Conservation (phyloP, 768 basidiomycete species). For the Favolaschia claudopus region DNA sequence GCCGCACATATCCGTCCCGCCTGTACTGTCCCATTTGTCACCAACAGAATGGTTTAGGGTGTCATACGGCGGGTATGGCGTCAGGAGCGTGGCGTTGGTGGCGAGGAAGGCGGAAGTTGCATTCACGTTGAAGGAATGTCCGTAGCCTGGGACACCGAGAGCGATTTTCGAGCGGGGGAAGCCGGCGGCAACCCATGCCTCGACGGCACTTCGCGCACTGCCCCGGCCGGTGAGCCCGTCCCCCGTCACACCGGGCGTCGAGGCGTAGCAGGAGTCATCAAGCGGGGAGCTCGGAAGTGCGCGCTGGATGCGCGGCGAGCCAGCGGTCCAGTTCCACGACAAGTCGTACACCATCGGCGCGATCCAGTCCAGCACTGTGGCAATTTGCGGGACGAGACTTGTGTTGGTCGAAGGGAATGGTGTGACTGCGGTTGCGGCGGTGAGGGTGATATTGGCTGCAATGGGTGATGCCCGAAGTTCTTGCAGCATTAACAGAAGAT, state of each 20-base stretch:
- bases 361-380: slow-evolving; percentile 64
- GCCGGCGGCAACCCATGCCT: slow-evolving; percentile 77
- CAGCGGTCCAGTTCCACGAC: slow-evolving; percentile 70
- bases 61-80: slow-evolving; percentile 63
- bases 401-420: slow-evolving; percentile 64
- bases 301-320: slow-evolving; percentile 38
- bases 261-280: slow-evolving; percentile 67
- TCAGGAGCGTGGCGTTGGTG: slow-evolving; percentile 37
- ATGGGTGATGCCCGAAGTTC: slow-evolving; percentile 67
- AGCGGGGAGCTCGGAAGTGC: slow-evolving; percentile 83
- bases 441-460: slow-evolving; percentile 64
- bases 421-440: slow-evolving; percentile 49
- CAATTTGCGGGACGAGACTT: slow-evolving; percentile 75
- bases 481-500: slow-evolving; percentile 83
- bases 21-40: slow-evolving; percentile 67
- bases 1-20: slow-evolving; percentile 66
- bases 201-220: slow-evolving; percentile 78
- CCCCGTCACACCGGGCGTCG: slow-evolving; percentile 45
- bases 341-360: slow-evolving; percentile 78
- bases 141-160: slow-evolving; percentile 85
- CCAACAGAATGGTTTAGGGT: slow-evolving; percentile 56
- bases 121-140: slow-evolving; percentile 75
- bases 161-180: slow-evolving; percentile 74
- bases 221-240: slow-evolving; percentile 57
- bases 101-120: slow-evolving; percentile 51